phyloP scores from a whole-genome alignment of 2,329 filamentous ascomycete genomes.

The Scleromitrula shiraiana region DNA sequence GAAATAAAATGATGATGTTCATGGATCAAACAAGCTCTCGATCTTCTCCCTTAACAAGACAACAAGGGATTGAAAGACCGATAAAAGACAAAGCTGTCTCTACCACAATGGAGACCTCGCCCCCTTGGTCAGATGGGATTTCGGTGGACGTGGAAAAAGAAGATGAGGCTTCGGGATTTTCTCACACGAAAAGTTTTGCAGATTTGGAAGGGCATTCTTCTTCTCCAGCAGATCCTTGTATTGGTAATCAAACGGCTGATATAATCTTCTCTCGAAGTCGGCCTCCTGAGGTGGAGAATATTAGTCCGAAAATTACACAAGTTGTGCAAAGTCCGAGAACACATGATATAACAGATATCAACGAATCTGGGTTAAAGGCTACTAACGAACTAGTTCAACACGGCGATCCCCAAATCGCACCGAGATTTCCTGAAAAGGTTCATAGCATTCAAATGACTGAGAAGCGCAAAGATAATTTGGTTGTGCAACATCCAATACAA shows the following conservation, averaged over 20 bases:
- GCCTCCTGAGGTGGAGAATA: neutral
- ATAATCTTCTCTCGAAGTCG: slow-evolving; percentile 13
- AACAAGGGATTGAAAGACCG: neutral
- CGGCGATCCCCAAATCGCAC: too few relatives aligned
- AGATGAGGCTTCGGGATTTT: neutral
- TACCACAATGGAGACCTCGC: neutral
- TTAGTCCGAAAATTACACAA: neutral
- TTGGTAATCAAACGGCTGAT: slow-evolving; percentile 20
- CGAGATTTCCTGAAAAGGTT: too few relatives aligned
- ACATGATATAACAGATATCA: too few relatives aligned
- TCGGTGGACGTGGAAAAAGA: neutral
- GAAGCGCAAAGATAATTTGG: neutral
- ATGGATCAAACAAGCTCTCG: slow-evolving; percentile 18
- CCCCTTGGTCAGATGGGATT: neutral
- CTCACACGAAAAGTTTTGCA: neutral
- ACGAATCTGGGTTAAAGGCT: too few relatives aligned
- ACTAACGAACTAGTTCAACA: too few relatives aligned
- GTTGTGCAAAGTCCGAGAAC: too few relatives aligned
- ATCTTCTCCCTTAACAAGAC: neutral
- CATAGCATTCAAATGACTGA: neutral
- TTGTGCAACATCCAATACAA: too few relatives aligned
- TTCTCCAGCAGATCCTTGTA: slow-evolving; percentile 12
- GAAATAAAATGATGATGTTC: slow-evolving; percentile 27
- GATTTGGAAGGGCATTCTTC: slow-evolving; percentile 11
- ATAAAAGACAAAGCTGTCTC: neutral